Conservation (phyloP, 2,329 filamentous ascomycete species). For the Escovopsis weberi region DNA sequence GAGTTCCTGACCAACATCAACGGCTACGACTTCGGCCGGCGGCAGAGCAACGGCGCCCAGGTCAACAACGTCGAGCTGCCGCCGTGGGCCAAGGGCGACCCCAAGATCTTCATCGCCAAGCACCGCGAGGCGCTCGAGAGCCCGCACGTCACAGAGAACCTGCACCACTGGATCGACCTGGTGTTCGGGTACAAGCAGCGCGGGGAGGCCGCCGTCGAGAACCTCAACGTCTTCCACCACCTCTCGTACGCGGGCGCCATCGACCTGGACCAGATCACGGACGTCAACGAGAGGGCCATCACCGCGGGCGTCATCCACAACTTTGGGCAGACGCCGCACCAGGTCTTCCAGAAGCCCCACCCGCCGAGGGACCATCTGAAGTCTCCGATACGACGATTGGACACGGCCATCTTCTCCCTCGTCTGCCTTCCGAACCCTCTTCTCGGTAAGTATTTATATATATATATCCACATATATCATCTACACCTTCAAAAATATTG, state of each 20-base stretch:
- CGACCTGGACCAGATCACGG: slow-evolving; percentile 79
- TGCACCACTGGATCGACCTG: slow-evolving; percentile 93
- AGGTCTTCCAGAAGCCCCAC: slow-evolving; percentile 77
- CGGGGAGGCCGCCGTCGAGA: slow-evolving; percentile 81
- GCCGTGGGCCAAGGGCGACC: slow-evolving; percentile 92
- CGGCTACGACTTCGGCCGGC: slow-evolving; percentile 79
- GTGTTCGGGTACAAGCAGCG: slow-evolving; percentile 90
- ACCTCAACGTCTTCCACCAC: slow-evolving; percentile 90
- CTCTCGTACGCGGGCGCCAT: slow-evolving; percentile 89
- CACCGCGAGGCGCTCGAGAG: slow-evolving; percentile 93
- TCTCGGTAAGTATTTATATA: slow-evolving; percentile 34
- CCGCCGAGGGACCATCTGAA: slow-evolving; percentile 56
- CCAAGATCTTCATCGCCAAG: slow-evolving; percentile 88
- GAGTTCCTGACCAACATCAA: slow-evolving; percentile 94
- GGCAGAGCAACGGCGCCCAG: slow-evolving; percentile 63
- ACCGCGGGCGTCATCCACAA: slow-evolving; percentile 97
- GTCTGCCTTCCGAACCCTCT: slow-evolving; percentile 67
- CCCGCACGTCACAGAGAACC: slow-evolving; percentile 73
- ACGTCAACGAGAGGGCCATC: slow-evolving; percentile 72
- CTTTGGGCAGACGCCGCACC: slow-evolving; percentile 93
- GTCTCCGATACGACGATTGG: slow-evolving; percentile 54
- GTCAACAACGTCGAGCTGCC: slow-evolving; percentile 85
- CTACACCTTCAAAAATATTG: too few species aligned
- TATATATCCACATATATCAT: too few species aligned
- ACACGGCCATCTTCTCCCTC: slow-evolving; percentile 62